phyloP scores from a whole-genome alignment of 176 grass and related monocot species.

The Dendrocalamus sinicus region DNA sequence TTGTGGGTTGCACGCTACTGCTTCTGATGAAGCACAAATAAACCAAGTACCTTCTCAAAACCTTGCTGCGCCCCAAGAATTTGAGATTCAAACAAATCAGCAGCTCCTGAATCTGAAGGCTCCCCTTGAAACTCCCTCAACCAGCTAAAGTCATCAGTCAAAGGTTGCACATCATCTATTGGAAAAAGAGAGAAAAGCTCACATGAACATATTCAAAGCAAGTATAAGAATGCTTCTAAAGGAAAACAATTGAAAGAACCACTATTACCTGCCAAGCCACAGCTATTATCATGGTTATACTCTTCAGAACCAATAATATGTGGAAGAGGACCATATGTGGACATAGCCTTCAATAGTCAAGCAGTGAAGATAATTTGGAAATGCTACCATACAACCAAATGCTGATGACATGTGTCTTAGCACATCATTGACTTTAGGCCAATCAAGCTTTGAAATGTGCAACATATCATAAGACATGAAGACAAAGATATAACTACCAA shows the following conservation, averaged over 20 bases:
- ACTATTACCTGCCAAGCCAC: conserved; percentile 70
- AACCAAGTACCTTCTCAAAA: conserved; percentile 53
- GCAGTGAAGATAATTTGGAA: conserved; percentile 4
- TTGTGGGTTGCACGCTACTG: not conserved
- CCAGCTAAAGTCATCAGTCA: conserved; percentile 56
- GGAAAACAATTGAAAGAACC: not conserved
- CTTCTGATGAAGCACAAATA: not conserved
- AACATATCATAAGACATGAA: not conserved
- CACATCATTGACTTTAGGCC: not conserved
- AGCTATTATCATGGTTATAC: conserved; percentile 74
- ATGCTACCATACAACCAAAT: conserved; percentile 10
- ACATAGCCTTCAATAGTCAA: conserved; percentile 65
- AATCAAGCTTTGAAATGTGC: not conserved
- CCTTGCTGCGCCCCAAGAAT: conserved; percentile 33
- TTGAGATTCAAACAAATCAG: conserved; percentile 54
- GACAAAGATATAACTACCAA: not conserved
- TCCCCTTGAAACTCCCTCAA: conserved; percentile 50
- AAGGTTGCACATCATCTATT: conserved; percentile 57
- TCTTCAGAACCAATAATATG: conserved; percentile 88
- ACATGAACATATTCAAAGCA: not conserved
- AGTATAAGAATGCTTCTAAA: not conserved
- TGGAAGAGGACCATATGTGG: conserved; percentile 51
- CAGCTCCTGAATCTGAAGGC: conserved; percentile 33
- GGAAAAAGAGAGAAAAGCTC: conserved; percentile 35
- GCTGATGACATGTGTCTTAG: not conserved